phyloP scores from a whole-genome alignment of 164 flowering plant species.

The Saururus chinensis region DNA sequence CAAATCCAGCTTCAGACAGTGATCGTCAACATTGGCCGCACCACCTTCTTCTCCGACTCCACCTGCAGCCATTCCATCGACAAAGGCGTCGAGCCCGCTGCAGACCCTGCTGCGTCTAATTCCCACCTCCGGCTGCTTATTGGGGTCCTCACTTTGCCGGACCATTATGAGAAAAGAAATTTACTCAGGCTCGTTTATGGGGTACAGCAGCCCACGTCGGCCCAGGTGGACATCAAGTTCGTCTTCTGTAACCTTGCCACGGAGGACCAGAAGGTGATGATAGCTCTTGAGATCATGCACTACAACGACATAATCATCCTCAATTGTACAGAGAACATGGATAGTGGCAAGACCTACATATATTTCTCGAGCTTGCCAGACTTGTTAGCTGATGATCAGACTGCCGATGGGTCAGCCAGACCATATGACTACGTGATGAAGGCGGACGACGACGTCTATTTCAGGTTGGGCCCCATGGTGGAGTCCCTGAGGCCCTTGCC shows the following conservation, averaged over 20 bases:
- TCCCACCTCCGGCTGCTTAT: slow-evolving; percentile 31
- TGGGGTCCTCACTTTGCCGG: slow-evolving; percentile 46
- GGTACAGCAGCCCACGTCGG: slow-evolving; percentile 30
- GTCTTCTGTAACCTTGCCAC: slow-evolving; percentile 57
- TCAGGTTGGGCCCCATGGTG: slow-evolving; percentile 4
- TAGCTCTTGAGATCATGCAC: slow-evolving; percentile 44
- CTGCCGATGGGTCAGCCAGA: slow-evolving; percentile 19
- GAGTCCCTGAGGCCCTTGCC: slow-evolving; percentile 49
- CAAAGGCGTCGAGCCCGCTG: neutral
- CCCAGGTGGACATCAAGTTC: slow-evolving; percentile 40
- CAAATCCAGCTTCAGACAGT: neutral
- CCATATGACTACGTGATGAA: slow-evolving; percentile 57
- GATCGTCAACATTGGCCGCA: neutral
- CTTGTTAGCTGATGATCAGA: too few relatives aligned
- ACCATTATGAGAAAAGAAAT: slow-evolving; percentile 42
- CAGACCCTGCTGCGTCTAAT: neutral
- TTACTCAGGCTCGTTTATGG: slow-evolving; percentile 57
- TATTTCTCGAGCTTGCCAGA: slow-evolving; percentile 51
- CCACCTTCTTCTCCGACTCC: neutral
- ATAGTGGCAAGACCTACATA: slow-evolving; percentile 73
- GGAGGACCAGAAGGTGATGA: slow-evolving; percentile 31
- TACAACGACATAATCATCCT: slow-evolving; percentile 54
- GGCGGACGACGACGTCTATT: slow-evolving; percentile 39
- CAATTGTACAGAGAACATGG: slow-evolving; percentile 76
- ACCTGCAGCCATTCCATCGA: neutral